A percentile compares a stretch with the other conserved stretches of the same genome.
These are phyloP conservation scores for Pichia ethanolica DNA, from an alignment of 805 yeast species.

Conservation along the genomic window DNA sequence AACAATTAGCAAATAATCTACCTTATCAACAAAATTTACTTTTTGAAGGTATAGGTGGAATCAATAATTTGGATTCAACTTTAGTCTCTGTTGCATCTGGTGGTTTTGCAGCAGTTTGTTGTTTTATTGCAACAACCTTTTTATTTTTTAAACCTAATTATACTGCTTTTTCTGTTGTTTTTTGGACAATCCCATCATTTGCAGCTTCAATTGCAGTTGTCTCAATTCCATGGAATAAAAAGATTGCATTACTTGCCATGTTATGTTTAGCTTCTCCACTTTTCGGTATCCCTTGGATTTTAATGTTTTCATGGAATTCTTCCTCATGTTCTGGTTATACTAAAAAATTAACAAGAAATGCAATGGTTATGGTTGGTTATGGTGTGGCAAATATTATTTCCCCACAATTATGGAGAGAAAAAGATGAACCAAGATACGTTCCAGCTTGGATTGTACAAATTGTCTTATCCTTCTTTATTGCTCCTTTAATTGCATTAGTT, in stretches of 20 bases:
- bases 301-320: conserved; percentile 20
- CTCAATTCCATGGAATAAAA: conserved; percentile 15
- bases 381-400: conserved; percentile 45
- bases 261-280: conserved; percentile 40
- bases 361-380: conserved; percentile 40
- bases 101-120: conserved; percentile 38
- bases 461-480: conserved; percentile 39
- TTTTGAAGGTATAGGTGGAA: conserved; percentile 35
- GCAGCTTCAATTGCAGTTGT: conserved; percentile 1
- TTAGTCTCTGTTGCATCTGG: conserved; percentile 48
- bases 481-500: conserved; percentile 37
- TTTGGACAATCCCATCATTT: conserved; percentile 17
- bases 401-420: conserved; percentile 47
- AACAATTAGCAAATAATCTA: conserved; percentile 43
- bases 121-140: conserved; percentile 31
- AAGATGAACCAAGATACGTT: conserved; percentile 41
- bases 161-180: conserved; percentile 22
- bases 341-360: conserved; percentile 42
- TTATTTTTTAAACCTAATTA: conserved; percentile 29
- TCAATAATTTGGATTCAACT: conserved; percentile 38
- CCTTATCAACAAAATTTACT: conserved; percentile 46
- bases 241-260: conserved; percentile 40
- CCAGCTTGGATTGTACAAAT: conserved; percentile 52
- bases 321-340: conserved; percentile 40
- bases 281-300: conserved; percentile 22